phyloP scores from a whole-genome alignment of 495 filamentous ascomycete genomes.

The Acidiella bohemica region DNA sequence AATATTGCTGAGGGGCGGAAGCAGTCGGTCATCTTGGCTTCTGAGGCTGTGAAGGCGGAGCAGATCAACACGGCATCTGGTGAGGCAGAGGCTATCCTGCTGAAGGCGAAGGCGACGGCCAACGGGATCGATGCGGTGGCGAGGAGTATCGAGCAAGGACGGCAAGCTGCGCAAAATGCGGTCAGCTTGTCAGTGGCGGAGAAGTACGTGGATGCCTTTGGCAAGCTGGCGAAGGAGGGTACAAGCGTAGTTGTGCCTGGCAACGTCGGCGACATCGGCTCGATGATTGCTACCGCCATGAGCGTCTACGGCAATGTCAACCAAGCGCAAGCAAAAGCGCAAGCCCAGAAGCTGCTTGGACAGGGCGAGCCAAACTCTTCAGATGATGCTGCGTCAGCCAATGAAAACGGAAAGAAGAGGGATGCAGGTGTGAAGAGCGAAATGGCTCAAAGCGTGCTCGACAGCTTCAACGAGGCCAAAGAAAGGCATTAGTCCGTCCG shows the following conservation, averaged over 20 bases:
- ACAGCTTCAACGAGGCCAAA: slow-evolving; percentile 20
- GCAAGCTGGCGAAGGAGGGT: slow-evolving; percentile 78
- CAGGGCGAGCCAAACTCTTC: slow-evolving; percentile 1
- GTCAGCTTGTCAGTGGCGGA: slow-evolving; percentile 80
- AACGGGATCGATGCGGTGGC: slow-evolving; percentile 77
- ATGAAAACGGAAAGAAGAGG: slow-evolving; percentile 1
- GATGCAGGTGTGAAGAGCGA: slow-evolving; percentile 31
- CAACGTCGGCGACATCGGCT: slow-evolving; percentile 90
- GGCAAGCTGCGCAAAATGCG: slow-evolving; percentile 63
- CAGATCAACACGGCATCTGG: slow-evolving; percentile 82
- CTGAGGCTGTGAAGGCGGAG: slow-evolving; percentile 79
- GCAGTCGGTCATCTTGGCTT: slow-evolving; percentile 87
- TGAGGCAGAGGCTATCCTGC: slow-evolving; percentile 82
- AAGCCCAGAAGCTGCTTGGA: slow-evolving; percentile 38
- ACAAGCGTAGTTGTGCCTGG: slow-evolving; percentile 91
- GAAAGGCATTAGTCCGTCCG: slow-evolving; percentile 20
- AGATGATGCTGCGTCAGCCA: slow-evolving; percentile 10
- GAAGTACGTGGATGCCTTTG: slow-evolving; percentile 96
- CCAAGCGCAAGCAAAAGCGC: slow-evolving; percentile 58
- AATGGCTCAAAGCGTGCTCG: slow-evolving; percentile 20
- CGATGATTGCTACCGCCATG: slow-evolving; percentile 95
- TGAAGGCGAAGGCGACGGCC: slow-evolving; percentile 78
- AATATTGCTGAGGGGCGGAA: slow-evolving; percentile 97
- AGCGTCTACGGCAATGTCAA: slow-evolving; percentile 91
- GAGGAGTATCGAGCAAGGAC: slow-evolving; percentile 50